Evolutionary conservation across 2,329 filamentous ascomycete species (phyloP).

Genomic region (Hypocreales sp.): DNA sequence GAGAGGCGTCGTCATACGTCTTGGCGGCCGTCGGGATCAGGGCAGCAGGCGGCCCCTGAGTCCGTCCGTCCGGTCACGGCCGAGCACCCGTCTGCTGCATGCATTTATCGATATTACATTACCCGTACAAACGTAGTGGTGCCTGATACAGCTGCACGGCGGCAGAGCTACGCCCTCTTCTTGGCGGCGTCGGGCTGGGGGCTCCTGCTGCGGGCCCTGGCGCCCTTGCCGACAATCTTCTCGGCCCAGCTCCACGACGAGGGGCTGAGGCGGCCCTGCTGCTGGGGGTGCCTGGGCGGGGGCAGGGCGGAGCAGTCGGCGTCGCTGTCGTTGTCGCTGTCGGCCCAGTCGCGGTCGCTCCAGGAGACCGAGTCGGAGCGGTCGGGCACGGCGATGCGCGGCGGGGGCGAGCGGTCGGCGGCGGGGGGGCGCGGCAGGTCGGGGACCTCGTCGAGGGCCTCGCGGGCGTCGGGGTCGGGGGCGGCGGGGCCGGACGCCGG

Average conservation of each 20-base stretch:
- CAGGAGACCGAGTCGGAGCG: conserved; percentile 42
- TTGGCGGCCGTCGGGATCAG: no score
- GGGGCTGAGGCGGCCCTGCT: conserved; percentile 7
- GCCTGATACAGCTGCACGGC: no score
- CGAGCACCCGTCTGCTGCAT: no score
- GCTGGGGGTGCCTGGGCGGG: conserved; percentile 5
- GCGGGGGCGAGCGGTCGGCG: conserved; percentile 1
- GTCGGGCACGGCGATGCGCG: conserved; percentile 6
- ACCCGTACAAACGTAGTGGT: no score
- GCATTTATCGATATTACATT: no score
- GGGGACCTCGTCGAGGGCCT: conserved; percentile 28
- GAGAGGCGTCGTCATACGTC: no score
- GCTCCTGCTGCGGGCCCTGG: conserved; percentile 12
- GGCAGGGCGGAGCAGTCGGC: conserved; percentile 7
- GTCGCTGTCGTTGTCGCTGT: conserved; percentile 32
- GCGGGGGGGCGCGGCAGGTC: conserved; percentile 29
- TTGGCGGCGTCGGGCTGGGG: no score
- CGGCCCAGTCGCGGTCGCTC: conserved; percentile 50
- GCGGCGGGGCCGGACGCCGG: conserved; percentile 8
- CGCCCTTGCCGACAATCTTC: conserved; percentile 33
- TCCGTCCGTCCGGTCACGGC: no score
- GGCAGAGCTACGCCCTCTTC: no score
- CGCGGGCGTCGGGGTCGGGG: conserved; percentile 14
- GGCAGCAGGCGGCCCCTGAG: no score
- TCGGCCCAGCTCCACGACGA: conserved; percentile 36